Conservation (phyloP, 257 asterid genomes). For the Cynanchum wilfordii region DNA sequence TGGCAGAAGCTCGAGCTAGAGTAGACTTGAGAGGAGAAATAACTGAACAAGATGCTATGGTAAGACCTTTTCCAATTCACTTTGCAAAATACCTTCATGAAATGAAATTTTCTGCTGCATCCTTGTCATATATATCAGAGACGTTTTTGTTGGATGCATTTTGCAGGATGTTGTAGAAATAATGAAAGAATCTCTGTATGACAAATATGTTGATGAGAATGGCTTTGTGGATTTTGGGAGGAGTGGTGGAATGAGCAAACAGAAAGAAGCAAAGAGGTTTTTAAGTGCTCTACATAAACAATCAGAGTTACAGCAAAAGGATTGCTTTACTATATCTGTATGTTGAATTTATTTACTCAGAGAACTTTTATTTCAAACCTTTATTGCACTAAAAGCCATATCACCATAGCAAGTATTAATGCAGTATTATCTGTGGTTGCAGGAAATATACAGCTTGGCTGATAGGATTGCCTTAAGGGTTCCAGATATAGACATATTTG, state of each 20-base stretch:
- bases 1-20: constrained; percentile 97
- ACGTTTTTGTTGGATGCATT: constrained; percentile 19
- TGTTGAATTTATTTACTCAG: constrained; percentile 13
- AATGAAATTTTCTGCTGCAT: neutral
- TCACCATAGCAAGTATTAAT: neutral
- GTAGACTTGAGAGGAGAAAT: constrained; percentile 89
- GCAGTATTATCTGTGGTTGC: constrained; percentile 10
- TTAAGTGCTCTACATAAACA: constrained; percentile 81
- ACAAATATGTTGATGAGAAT: constrained; percentile 87
- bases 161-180: constrained; percentile 90
- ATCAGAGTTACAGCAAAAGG: constrained; percentile 76
- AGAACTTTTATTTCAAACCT: constrained; percentile 1
- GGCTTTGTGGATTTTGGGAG: constrained; percentile 92
- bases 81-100: neutral
- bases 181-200: constrained; percentile 96
- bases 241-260: constrained; percentile 98
- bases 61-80: constrained; percentile 23
- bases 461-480: constrained; percentile 72
- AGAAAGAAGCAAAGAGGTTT: constrained; percentile 92
- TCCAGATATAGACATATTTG: constrained; percentile 78
- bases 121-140: neutral
- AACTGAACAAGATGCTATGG: constrained; percentile 83
- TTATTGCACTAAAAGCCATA: neutral
- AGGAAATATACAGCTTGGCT: constrained; percentile 90
- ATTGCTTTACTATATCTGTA: constrained; percentile 87